Conservation (phyloP, 78 protist species). For the Dictyostelium brefeldianum region DNA sequence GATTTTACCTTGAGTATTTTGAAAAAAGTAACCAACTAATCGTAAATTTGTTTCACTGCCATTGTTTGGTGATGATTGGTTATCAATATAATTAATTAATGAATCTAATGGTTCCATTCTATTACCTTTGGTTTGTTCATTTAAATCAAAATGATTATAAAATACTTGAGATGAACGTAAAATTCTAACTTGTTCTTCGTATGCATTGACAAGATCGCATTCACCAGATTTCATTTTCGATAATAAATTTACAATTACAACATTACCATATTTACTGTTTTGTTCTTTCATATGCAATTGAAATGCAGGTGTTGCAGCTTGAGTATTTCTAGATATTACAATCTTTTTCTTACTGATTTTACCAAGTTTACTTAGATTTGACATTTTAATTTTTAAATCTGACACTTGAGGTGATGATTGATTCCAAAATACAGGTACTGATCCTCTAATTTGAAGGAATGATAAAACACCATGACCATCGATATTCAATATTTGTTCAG, state of each 20-base stretch:
- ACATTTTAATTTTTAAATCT: slow-evolving; percentile 33
- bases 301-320: slow-evolving; percentile 88
- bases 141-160: slow-evolving; percentile 75
- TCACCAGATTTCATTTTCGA: slow-evolving; percentile 53
- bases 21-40: slow-evolving; percentile 56
- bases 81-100: slow-evolving; percentile 31
- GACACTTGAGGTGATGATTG: slow-evolving; percentile 84
- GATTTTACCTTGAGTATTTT: neutral
- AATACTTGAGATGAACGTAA: slow-evolving; percentile 14
- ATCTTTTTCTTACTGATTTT: slow-evolving; percentile 75
- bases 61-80: neutral
- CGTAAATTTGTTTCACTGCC: too few species aligned
- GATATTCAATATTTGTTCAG: slow-evolving; percentile 82
- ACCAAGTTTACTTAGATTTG: slow-evolving; percentile 59
- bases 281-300: slow-evolving; percentile 82
- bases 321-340: neutral
- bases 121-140: slow-evolving; percentile 70
- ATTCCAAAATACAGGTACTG: slow-evolving; percentile 93
- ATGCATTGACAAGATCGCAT: slow-evolving; percentile 27
- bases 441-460: slow-evolving; percentile 80
- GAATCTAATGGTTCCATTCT: slow-evolving; percentile 58
- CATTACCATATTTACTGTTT: slow-evolving; percentile 56
- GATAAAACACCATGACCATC: slow-evolving; percentile 29
- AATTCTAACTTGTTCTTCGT: slow-evolving; percentile 52
- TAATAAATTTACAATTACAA: slow-evolving; percentile 78